Percentiles rank a stretch among this genome's conserved stretches.
Evolutionary conservation across 306 rosid genomes (phyloP).

Genomic region (Gleditsia sinensis): DNA sequence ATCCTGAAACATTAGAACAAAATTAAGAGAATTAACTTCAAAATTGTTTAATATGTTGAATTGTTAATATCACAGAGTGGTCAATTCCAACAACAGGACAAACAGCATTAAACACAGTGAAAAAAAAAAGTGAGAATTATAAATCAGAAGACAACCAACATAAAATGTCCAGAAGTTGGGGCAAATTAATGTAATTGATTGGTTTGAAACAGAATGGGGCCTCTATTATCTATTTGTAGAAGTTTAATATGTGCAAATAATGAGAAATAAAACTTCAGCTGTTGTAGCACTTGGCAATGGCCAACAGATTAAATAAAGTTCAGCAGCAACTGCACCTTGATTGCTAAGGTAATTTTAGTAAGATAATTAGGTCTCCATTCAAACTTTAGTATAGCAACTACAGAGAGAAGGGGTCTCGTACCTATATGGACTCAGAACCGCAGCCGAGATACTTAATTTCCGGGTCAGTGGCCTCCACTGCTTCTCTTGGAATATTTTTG

Average conservation of each 20-base stretch:
- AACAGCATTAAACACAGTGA: not conserved
- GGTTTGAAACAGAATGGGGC: constrained; percentile 3
- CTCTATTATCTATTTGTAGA: not conserved
- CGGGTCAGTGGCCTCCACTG: constrained; percentile 67
- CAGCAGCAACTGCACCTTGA: constrained; percentile 3
- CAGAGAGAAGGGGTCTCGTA: constrained; percentile 28
- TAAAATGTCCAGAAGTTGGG: not conserved
- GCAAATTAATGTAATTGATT: not conserved
- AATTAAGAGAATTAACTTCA: not conserved
- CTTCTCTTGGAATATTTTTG: constrained; percentile 55
- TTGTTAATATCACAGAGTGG: constrained; percentile 1
- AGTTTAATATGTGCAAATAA: constrained; percentile 6
- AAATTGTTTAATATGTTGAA: not conserved
- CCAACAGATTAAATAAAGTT: constrained; percentile 1
- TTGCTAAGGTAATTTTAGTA: not conserved
- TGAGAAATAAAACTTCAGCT: not conserved
- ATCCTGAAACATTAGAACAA: constrained; percentile 50
- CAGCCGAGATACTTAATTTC: constrained; percentile 61
- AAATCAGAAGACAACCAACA: constrained; percentile 16
- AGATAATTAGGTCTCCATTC: not conserved
- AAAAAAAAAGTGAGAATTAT: constrained; percentile 8
- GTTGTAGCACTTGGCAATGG: not conserved
- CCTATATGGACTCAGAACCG: constrained; percentile 75
- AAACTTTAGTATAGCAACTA: not conserved
- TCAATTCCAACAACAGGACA: constrained; percentile 17